Base-by-base conservation (phyloP, 139 green algal genomes). In the Nannochloris sp. region DNA sequence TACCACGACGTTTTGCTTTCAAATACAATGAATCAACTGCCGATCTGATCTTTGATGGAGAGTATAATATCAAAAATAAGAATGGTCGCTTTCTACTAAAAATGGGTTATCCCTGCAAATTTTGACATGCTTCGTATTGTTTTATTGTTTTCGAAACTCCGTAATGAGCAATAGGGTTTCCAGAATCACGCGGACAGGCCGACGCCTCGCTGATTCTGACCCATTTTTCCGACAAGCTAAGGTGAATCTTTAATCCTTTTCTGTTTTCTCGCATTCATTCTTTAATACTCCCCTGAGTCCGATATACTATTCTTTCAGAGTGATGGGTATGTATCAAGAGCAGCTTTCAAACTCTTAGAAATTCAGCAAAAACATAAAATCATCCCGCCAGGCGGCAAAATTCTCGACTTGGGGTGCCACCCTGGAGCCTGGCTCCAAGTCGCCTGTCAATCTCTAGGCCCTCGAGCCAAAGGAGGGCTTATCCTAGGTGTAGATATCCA, bases 321-420 rank as follows among this genome's bases (percentile, higher is more conserved):
- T 38, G 61, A 83, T 23, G 85, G 85, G 30, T 95, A 93, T 54
- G 79, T 90, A 7, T 85, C 79, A 1, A 53, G 88, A 0, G 82
- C 82, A 6, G 88, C 87, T 0, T 95, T 79, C 62, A 95, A 95
- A 73, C 77, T 95, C 4, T 61, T 80, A 32, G 87, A 95, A 54
- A 85, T 95, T 6, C 87, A 95, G 37, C 60, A 81, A 4, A 90
- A 89, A 64, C 81, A 90, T 70, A 85, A 85, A 5, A 37, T 93
- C 27, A 92, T 93, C 13, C 39, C 77, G 42, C 70, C 31, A 29
- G 85, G 82, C 4, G 65, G 58, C 31, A 61, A 59, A 2, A 74
- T 92, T 1, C 39, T 92, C n/a, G 86, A 92, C 56, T 71, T 92
- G 12, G 86, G 86, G 1, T 93, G 87, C 62, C 72, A 75, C 19